Conservation (phyloP, 2,329 filamentous ascomycete genomes). For the Cladosporium sp. region DNA sequence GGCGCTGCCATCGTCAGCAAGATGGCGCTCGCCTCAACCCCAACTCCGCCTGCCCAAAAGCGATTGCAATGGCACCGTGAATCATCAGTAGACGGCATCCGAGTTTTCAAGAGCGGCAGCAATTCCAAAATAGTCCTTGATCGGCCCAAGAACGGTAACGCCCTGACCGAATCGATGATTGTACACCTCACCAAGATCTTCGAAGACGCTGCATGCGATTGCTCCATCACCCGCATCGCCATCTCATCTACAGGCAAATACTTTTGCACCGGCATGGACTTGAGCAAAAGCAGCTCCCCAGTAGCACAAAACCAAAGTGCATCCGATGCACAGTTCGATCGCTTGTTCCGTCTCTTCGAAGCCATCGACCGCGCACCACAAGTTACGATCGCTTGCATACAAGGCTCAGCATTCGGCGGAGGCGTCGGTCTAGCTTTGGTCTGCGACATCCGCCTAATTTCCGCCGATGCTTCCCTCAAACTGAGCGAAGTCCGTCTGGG, state of each 20-base stretch:
- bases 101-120: conserved; percentile 22
- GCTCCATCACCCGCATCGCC: conserved; percentile 24
- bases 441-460: conserved; percentile 27
- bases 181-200: conserved; percentile 26
- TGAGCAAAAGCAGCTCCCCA: conserved; percentile 23
- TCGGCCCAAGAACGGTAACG: conserved; percentile 27
- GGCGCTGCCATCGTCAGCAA: conserved; percentile 29
- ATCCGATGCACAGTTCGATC: conserved; percentile 23
- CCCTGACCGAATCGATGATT: conserved; percentile 27
- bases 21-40: conserved; percentile 4
- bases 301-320: conserved; percentile 19
- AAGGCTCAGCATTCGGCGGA: conserved; percentile 26
- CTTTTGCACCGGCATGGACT: conserved; percentile 31
- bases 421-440: conserved; percentile 28
- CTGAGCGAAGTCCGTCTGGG: conserved; percentile 29
- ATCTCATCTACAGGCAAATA: conserved; percentile 27
- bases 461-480: conserved; percentile 24
- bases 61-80: background rate
- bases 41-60: background rate
- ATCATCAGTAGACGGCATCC: background rate
- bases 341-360: conserved; percentile 24
- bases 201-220: conserved; percentile 21
- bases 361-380: conserved; percentile 28
- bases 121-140: conserved; percentile 26
- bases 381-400: conserved; percentile 26